A percentile compares a stretch with the other conserved stretches of the same genome.
Evolutionary conservation across 129 eudicot species (phyloP).

Genomic region (Scalesia atractyloides): DNA sequence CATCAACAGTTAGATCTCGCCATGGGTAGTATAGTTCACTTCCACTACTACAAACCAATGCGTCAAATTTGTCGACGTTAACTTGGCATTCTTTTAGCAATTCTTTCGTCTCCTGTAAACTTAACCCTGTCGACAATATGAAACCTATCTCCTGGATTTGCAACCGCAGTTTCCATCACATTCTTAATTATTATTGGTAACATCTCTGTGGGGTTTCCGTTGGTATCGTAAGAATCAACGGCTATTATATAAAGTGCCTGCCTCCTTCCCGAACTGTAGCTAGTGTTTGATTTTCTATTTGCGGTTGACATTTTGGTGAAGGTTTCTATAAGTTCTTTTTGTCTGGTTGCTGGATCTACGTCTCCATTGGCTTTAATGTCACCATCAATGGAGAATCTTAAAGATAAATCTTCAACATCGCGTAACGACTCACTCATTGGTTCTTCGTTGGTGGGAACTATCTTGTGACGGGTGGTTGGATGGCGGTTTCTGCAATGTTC

Average conservation of each 20-base stretch:
- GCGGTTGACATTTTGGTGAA: constrained; percentile 48
- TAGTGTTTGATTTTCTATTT: constrained; percentile 41
- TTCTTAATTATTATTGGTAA: constrained; percentile 46
- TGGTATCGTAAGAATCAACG: constrained; percentile 52
- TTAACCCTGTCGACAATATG: constrained; percentile 61
- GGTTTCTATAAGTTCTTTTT: constrained; percentile 61
- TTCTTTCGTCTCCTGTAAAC: constrained; percentile 51
- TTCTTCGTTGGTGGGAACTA: constrained; percentile 57
- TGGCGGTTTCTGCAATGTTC: constrained; percentile 67
- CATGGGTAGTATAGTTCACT: constrained; percentile 75
- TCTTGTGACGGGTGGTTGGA: constrained; percentile 58
- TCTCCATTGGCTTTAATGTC: constrained; percentile 63
- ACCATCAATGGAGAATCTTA: constrained; percentile 66
- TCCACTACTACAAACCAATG: constrained; percentile 75
- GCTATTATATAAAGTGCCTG: constrained; percentile 58
- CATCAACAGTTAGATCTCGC: constrained; percentile 53
- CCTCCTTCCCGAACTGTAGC: constrained; percentile 79
- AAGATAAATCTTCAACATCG: constrained; percentile 73
- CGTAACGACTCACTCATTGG: constrained; percentile 76
- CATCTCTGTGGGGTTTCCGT: constrained; percentile 47
- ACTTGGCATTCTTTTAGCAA: constrained; percentile 40
- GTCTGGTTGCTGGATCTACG: constrained; percentile 48
- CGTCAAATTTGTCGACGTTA: constrained; percentile 56
- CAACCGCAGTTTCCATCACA: constrained; percentile 49
- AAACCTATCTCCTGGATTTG: constrained; percentile 57